Evolutionary conservation across 495 filamentous ascomycete genomes (phyloP), one percentile per base, ranked within the genome.

Genomic region (Hypomontagnella monticulosa): DNA sequence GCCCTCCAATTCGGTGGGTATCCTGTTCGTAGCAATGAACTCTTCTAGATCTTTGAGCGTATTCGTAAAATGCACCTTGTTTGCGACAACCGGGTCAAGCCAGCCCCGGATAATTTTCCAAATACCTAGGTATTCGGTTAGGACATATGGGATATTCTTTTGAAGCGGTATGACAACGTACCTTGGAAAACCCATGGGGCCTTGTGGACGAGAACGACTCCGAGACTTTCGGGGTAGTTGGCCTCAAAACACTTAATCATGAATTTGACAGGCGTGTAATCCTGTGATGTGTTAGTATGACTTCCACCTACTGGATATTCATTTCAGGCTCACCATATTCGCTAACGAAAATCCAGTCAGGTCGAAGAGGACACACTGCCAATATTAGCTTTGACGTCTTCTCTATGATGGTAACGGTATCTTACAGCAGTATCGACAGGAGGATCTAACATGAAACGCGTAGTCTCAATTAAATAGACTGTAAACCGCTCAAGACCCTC

Each of bases 161-260:
- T 38, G 27, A 16, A 19, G 15, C 14, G 14, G 33, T 7, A 6
- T 14, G 36, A 1, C 51, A 18, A 61, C 15, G n/a, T 33, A 90
- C 91, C 88, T 78, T 95, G 92, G 80, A 99, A 99, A 36, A 98
- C 80, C 95, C 94, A 99, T 4, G 95, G 95, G 0, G 95, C 88
- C 75, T 97, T 97, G 80, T 99, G 93, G 33, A 99, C 91, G n/a
- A 98, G 88, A 5, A 98, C 93, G 4, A 91, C 81, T 44, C 96
- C 95, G 0, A 99, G 82, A 50, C 85, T 91, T 74, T 98, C 96
- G 20, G 96, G 95, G 73, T 98, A 99, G 77, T 99, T 98, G 49
- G 95, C 96, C 79, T 98, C 96, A 74, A 99, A 99, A 77, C 93
- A 97, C 79, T 97, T 97, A 80, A 98, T 97, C 87, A 99, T 96